Evolutionary conservation across 2,329 filamentous ascomycete species (phyloP), one percentile per base, ranked within the genome.

Genomic region (Fusarium sp.): DNA sequence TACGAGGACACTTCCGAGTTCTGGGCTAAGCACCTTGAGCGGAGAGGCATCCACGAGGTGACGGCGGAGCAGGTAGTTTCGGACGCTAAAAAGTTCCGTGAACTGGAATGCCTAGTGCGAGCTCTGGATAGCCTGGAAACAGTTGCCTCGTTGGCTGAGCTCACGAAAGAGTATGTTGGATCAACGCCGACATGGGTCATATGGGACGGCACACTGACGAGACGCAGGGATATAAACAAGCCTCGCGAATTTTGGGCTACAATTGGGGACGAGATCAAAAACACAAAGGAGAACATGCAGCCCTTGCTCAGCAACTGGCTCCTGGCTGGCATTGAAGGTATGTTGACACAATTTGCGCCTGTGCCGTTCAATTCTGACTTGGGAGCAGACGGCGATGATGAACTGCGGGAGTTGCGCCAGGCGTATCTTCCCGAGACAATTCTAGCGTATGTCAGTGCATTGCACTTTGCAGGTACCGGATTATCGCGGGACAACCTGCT

Each of bases 391-490:
- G 92, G 91, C 75, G 87, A 89, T 63, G 78, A 84, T 15, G 89
- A 93, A 58, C 87, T 94, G 50, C 81, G 82, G 50, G 82, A 85
- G 27, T 88, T 98, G 54, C 90, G 94, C 70, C 87, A 90, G 58
- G 88, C 89, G 0, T 98, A 97, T 79, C 86, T 99, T 4, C 95
- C 96, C 2, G 94, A 98, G 78, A 88, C 93, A 16, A 85, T 97
- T 43, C 86, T 99, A 52, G 93, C 92, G 3, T 98, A 96, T 78
- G 89, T 96, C 77, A 91, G 89, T 74, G 91, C 92, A 2, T 84
- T 98, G 52, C 92, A 97, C 78, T 92, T 92, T 76, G 92, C 92
- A 0, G 94, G 94, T 4, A 90, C 90, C 48, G 87, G 89, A 51
- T 83, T 97, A 44, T 91, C 90, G 47, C 90, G 94, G 44, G 93